These are phyloP conservation scores for Xylaria polymorpha DNA, from an alignment of 2,329 filamentous ascomycete species.

Conservation along the genomic window DNA sequence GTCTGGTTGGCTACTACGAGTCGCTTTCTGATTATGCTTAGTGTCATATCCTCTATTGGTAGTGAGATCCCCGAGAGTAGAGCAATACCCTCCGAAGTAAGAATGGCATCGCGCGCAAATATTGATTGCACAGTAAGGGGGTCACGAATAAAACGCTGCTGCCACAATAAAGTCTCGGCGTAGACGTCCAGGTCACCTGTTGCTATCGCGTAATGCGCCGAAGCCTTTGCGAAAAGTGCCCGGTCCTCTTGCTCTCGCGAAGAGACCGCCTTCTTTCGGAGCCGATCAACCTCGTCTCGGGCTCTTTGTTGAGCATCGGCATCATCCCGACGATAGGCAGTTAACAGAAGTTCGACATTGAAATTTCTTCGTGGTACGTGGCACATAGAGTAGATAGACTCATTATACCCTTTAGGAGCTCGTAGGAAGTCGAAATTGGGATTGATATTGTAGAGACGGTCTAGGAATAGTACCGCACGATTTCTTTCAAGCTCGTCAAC, in stretches of 20 bases:
- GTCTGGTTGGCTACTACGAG: slow-evolving; percentile 26
- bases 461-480: slow-evolving; percentile 16
- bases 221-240: slow-evolving; percentile 33
- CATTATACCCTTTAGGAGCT: slow-evolving; percentile 2
- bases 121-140: slow-evolving; percentile 17
- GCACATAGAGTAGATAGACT: slow-evolving; percentile 29
- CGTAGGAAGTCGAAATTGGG: slow-evolving; percentile 28
- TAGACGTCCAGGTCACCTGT: slow-evolving; percentile 30
- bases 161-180: slow-evolving; percentile 31
- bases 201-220: slow-evolving; percentile 32
- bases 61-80: slow-evolving; percentile 30
- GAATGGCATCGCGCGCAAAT: slow-evolving; percentile 17
- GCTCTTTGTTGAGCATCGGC: slow-evolving; percentile 23
- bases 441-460: slow-evolving; percentile 24
- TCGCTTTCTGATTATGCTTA: slow-evolving; percentile 9
- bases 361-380: slow-evolving; percentile 27
- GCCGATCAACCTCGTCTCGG: slow-evolving; percentile 25
- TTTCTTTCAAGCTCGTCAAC: slow-evolving; percentile 25
- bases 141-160: slow-evolving; percentile 35
- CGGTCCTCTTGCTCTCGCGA: slow-evolving; percentile 27
- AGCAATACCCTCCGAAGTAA: slow-evolving; percentile 26
- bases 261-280: slow-evolving; percentile 29
- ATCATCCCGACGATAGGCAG: slow-evolving; percentile 7
- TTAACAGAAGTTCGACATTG: slow-evolving; percentile 34
- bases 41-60: slow-evolving; percentile 9